Base-by-base conservation (phyloP, 768 basidiomycete species). In the Leccinum broughii region DNA sequence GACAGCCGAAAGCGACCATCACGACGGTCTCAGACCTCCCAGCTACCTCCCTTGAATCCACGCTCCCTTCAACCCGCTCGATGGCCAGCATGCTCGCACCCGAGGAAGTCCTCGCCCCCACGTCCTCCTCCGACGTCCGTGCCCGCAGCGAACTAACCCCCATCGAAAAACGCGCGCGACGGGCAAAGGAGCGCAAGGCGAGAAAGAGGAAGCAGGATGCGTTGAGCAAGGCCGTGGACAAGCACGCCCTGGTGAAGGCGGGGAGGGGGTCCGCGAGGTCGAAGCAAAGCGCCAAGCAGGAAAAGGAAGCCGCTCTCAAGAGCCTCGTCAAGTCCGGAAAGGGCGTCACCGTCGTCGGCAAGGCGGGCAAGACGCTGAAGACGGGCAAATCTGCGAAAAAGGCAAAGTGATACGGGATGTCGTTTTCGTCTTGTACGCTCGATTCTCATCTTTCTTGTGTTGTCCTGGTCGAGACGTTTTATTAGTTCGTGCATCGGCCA, bases 331-430 rank as follows among this genome's bases (percentile, higher is more conserved):
- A 92, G 70, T 83, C 80, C 34, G 92, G 93, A 1, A 90, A 85
- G 69, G 93, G 94, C 0, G 89, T 95, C 44, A 95, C 93, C 30
- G 87, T 95, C 17, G 83, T 95, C 46, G 94, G 93, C 24, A 95
- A 94, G 74, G 77, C 75, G 64, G 76, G 72, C 26, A 71, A 72
- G 53, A 75, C 72, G 62, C 76, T 74, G 63, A 78, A 61, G 37
- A 56, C 2, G 34, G 56, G 44, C 3, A 63, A 48, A 37, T 11
- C 13, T 24, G 34, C 37, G 4, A 64, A 59, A 34, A 65, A 71
- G 55, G 71, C 69, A 57, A 78, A 76, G 62, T 62, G 54, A 62
- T n/a, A 15, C 7, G 37, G 9, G 2, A 15, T 22, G 17, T 39
- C 7, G 13, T 3, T 39, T 51, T 37, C 11, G n/a, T 44, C n/a